Conservation (phyloP, 768 basidiomycete genomes). For the Leucocoprinus birnbaumii region DNA sequence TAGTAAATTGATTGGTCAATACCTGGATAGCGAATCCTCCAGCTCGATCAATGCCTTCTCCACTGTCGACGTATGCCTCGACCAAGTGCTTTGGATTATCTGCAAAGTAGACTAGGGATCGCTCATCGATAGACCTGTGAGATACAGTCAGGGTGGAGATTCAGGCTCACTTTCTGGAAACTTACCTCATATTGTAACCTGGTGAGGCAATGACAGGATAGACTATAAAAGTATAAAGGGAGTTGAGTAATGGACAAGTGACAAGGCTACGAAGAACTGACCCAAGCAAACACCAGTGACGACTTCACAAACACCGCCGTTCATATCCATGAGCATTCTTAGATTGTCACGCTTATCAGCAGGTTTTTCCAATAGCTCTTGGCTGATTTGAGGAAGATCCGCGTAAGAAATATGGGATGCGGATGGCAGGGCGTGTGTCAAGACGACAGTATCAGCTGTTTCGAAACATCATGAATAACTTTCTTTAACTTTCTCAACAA, state of each 20-base stretch:
- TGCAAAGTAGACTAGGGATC: slow-evolving; percentile 74
- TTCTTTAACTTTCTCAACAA: no score
- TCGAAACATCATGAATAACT: no score
- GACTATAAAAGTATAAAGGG: slow-evolving; percentile 34
- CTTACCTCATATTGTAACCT: slow-evolving; percentile 70
- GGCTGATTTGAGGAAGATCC: slow-evolving; percentile 45
- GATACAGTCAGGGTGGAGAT: not conserved
- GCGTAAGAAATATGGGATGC: slow-evolving; percentile 56
- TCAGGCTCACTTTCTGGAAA: not conserved
- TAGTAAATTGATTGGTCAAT: no score
- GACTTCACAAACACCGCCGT: slow-evolving; percentile 85
- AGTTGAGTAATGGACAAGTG: not conserved
- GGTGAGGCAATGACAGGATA: slow-evolving; percentile 76
- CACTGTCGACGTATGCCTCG: slow-evolving; percentile 79
- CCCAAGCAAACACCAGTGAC: slow-evolving; percentile 89
- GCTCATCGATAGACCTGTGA: slow-evolving; percentile 75
- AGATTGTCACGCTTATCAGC: slow-evolving; percentile 73
- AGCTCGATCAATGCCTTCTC: slow-evolving; percentile 84
- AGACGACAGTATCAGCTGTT: slow-evolving; percentile 93
- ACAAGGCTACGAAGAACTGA: slow-evolving; percentile 28
- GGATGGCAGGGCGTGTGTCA: slow-evolving; percentile 68
- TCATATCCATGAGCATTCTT: slow-evolving; percentile 84
- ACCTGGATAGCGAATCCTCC: slow-evolving; percentile 97
- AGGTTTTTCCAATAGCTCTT: slow-evolving; percentile 92
- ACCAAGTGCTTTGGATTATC: slow-evolving; percentile 59